These are phyloP conservation scores for Ustilago crameri DNA, from an alignment of 1,284 basidiomycete genomes.

Conservation along the genomic window DNA sequence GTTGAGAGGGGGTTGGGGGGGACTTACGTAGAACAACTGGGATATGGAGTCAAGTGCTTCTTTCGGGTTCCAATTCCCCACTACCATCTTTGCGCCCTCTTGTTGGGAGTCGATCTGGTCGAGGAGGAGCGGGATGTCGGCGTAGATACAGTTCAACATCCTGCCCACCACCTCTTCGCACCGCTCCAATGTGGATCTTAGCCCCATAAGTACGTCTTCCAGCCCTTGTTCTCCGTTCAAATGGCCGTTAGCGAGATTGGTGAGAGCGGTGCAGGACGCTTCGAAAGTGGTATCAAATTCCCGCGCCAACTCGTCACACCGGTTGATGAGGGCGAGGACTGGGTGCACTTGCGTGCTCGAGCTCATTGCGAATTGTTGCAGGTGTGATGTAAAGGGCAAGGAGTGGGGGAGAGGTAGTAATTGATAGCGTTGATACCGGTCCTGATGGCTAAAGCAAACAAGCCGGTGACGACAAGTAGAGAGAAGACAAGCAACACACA, in stretches of 20 bases:
- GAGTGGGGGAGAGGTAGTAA: not conserved
- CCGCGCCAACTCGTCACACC: slow-evolving; percentile 33
- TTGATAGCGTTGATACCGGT: too few species aligned
- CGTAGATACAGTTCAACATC: slow-evolving; percentile 31
- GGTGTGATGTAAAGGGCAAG: too few species aligned
- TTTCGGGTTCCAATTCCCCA: slow-evolving; percentile 53
- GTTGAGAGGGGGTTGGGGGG: not conserved
- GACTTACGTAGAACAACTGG: slow-evolving; percentile 61
- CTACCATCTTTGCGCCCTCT: not conserved
- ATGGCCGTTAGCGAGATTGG: slow-evolving; percentile 3
- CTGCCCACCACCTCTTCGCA: slow-evolving; percentile 21
- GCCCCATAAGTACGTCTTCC: slow-evolving; percentile 10
- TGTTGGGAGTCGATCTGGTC: slow-evolving; percentile 48
- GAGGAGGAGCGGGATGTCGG: slow-evolving; percentile 41
- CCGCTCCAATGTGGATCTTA: slow-evolving; percentile 14
- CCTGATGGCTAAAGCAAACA: too few species aligned
- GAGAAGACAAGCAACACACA: too few species aligned
- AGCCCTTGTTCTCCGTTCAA: slow-evolving; percentile 6
- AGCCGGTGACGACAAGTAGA: too few species aligned
- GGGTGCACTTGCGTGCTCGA: slow-evolving; percentile 23
- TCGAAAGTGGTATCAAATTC: slow-evolving; percentile 26
- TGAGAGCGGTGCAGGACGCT: slow-evolving; percentile 8
- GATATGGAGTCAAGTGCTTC: slow-evolving; percentile 54
- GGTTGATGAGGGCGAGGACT: slow-evolving; percentile 35
- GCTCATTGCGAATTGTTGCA: too few species aligned